Base-by-base conservation (phyloP, 768 basidiomycete species). In the Leccinum incarnatum region DNA sequence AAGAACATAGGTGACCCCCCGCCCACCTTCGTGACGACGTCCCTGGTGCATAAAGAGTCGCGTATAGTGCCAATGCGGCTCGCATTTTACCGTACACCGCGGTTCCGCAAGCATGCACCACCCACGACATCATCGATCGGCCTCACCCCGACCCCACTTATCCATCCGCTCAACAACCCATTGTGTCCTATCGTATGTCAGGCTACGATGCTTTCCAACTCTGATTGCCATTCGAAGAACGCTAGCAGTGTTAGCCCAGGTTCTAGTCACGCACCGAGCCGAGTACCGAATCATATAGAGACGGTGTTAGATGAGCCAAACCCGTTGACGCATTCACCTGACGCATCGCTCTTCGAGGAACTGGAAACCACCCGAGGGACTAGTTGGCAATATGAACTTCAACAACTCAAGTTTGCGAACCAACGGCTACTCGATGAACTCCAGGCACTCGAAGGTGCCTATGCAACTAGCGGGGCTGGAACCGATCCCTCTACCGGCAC, bases 351-450 rank as follows among this genome's bases (percentile, higher is more conserved):
- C 17, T 93, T 93, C 61, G 84, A 83, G 42, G 90, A 91, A 69
- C 79, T 95, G 14, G 85, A 89, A 46, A 79, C 81, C 0, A 72
- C 75, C 14, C 76, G 87, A 5, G 86, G 83, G 11, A 87, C 88
- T 32, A 93, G 91, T 63, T 97, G 95, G 94, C 94, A 96, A 75
- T 96, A 93, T 65, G 92, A 94, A 75, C 78, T 95, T 51, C 88
- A 93, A 74, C 91, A 94, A 72, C 78, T 95, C 63, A 81, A 85
- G 67, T 86, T 86, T 65, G 78, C 81, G 54, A 93, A 93, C 67
- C 78, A 84, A 72, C 73, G 84, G 60, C 62, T 93, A 56, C 71
- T 71, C 53, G 87, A 88, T 49, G 88, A 92, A 66, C 60, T 86
- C 29, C 69, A 68, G 23, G 69, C 66, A 17, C 71, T 82, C 12